Evolutionary conservation across 1,284 basidiomycete species (phyloP).

Genomic region (Fistulina hepatica): DNA sequence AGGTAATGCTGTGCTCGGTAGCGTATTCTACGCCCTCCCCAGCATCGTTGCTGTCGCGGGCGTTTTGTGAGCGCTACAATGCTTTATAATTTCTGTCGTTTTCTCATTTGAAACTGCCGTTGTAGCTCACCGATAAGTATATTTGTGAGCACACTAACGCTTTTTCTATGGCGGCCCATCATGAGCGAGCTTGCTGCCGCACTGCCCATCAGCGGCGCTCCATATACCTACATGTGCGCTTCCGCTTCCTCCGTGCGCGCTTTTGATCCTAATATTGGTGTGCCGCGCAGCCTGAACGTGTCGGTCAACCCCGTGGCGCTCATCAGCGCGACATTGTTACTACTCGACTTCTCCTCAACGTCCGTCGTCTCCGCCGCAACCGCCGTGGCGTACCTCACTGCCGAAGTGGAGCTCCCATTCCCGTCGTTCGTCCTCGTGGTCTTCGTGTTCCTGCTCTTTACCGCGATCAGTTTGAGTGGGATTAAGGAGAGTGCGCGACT

Average conservation of each 20-base stretch:
- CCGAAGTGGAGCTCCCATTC: conserved; percentile 46
- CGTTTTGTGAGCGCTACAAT: conserved; percentile 48
- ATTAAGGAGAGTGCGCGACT: conserved; percentile 51
- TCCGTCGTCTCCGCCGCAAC: conserved; percentile 61
- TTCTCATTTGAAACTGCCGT: neutral
- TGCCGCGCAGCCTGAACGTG: conserved; percentile 38
- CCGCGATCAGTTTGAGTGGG: conserved; percentile 44
- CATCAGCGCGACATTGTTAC: conserved; percentile 46
- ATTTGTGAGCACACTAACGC: conserved; percentile 43
- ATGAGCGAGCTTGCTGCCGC: conserved; percentile 60
- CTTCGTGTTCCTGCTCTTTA: conserved; percentile 41
- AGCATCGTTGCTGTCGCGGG: conserved; percentile 47
- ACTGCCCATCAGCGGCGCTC: conserved; percentile 56
- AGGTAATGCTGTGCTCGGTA: conserved; percentile 58
- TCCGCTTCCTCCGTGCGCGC: neutral
- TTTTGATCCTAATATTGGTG: neutral
- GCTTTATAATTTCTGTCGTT: neutral
- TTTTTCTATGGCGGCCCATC: conserved; percentile 60
- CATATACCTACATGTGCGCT: conserved; percentile 51
- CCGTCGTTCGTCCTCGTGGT: conserved; percentile 38
- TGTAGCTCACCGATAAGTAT: conserved; percentile 57
- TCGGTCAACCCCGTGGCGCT: conserved; percentile 51
- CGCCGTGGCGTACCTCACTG: conserved; percentile 52
- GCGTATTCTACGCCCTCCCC: conserved; percentile 63
- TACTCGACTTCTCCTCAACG: conserved; percentile 58